Evolutionary conservation across 805 yeast species (phyloP).

Genomic region (Saturnispora sanitii): DNA sequence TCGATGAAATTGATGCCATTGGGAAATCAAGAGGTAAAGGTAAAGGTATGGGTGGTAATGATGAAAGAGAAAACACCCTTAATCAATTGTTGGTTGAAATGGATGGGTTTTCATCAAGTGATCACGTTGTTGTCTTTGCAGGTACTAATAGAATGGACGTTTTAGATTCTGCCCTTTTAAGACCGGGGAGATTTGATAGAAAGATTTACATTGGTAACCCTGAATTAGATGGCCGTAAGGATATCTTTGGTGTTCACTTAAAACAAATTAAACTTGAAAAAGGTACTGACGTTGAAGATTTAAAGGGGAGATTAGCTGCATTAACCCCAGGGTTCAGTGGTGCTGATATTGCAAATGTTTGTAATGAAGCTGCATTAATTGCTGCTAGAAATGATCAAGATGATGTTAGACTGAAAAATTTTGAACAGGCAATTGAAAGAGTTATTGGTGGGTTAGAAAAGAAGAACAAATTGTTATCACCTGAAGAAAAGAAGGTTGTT

Average conservation of each 20-base stretch:
- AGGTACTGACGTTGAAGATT: conserved; percentile 40
- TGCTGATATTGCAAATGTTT: conserved; percentile 91
- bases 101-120: conserved; percentile 87
- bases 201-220: conserved; percentile 82
- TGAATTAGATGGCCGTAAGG: conserved; percentile 81
- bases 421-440: conserved; percentile 88
- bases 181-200: conserved; percentile 94
- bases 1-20: conserved; percentile 93
- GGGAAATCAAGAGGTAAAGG: conserved; percentile 73
- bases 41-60: conserved; percentile 75
- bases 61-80: conserved; percentile 87
- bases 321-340: conserved; percentile 94
- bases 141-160: conserved; percentile 94
- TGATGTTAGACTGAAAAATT: conserved; percentile 57
- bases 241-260: conserved; percentile 75
- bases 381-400: conserved; percentile 74
- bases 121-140: conserved; percentile 87
- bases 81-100: conserved; percentile 89
- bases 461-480: conserved; percentile 67
- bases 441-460: conserved; percentile 92
- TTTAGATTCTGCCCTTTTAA: conserved; percentile 76
- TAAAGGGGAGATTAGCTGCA: conserved; percentile 80
- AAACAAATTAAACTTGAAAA: conserved; percentile 42
- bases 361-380: conserved; percentile 89
- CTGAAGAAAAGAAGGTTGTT: conserved; percentile 73